These are phyloP conservation scores for Vitis riparia DNA, from an alignment of 164 flowering plant genomes.

Conservation along the genomic window DNA sequence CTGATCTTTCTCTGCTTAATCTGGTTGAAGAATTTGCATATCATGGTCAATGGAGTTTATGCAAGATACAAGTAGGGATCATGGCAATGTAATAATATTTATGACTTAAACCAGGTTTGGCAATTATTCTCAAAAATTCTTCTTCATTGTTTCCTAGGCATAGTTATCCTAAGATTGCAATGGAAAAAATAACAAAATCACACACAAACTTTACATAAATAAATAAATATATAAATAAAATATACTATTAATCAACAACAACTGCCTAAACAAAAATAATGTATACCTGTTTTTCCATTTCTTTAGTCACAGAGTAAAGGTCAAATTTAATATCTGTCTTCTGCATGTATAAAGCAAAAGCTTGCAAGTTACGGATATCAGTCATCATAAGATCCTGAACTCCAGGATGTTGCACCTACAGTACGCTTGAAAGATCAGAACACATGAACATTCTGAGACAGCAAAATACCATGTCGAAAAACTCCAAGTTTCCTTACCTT, in stretches of 20 bases:
- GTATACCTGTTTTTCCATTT: conserved; percentile 93
- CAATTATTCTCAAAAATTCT: too few relatives aligned
- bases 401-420: conserved; percentile 98
- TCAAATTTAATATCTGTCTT: conserved; percentile 90
- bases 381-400: conserved; percentile 91
- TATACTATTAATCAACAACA: neutral
- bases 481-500: conserved; percentile 56
- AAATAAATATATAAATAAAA: neutral
- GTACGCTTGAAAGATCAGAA: conserved; percentile 14
- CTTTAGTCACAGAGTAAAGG: conserved; percentile 79
- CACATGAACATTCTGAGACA: neutral
- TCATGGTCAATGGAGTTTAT: too few relatives aligned
- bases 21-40: too few relatives aligned
- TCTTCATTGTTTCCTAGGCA: too few relatives aligned
- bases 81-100: too few relatives aligned
- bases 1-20: too few relatives aligned
- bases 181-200: too few relatives aligned
- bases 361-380: conserved; percentile 88
- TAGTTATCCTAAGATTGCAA: too few relatives aligned
- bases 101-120: too few relatives aligned
- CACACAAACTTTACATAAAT: too few relatives aligned
- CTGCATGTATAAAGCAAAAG: conserved; percentile 89
- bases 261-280: neutral
- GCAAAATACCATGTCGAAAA: neutral
- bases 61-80: too few relatives aligned